Base-by-base conservation (phyloP, 225 moss, liverwort and hornwort species). In the Pleurozium schreberi region DNA sequence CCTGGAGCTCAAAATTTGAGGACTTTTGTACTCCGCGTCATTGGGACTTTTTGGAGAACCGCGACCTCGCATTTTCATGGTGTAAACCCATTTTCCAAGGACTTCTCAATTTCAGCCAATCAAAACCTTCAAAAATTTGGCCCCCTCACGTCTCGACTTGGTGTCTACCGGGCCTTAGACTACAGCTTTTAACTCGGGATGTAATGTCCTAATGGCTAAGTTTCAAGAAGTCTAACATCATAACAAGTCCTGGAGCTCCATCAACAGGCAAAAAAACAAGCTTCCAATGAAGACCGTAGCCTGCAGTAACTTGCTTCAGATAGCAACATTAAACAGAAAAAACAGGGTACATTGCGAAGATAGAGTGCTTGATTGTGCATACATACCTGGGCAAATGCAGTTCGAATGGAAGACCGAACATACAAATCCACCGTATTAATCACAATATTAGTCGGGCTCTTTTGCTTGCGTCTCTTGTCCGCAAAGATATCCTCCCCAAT, bases 371-470 rank as follows among this genome's bases (percentile, higher is more conserved):
- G 28, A 65, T 16, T 30, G 42, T 12, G 58, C 27, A 18, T 82
- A 95, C 28, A 26, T 87, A 96, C 98, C 95, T 95, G 96, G 53
- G 94, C 92, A 89, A 97, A 96, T 18, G 96, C 94, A 60, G 96
- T 93, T 66, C 93, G 96, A 67, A 96, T 93, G 19, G 98, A 95
- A 7, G 98, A 96, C 75, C 96, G 90, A 19, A 98, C 92, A 63
- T 96, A 98, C 31, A 93, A 40, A 62, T 98, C 97, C 43, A 96
- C 94, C 20, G 91, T 95, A 26, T 92, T 93, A 14, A 93, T 86
- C 73, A 92, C 93, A 75, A 95, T 88, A 67, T 93, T 95, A 18
- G 85, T 73, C 60, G 90, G 81, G 80, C 73, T 80, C 71, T 95
- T 96, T 23, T 52, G 90, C 71, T 70, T 94, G 49, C 93, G 92